Percentiles rank a stretch among this genome's conserved stretches.
Conservation (phyloP, 78 protist species). For the Dictyostelium capitatum region DNA sequence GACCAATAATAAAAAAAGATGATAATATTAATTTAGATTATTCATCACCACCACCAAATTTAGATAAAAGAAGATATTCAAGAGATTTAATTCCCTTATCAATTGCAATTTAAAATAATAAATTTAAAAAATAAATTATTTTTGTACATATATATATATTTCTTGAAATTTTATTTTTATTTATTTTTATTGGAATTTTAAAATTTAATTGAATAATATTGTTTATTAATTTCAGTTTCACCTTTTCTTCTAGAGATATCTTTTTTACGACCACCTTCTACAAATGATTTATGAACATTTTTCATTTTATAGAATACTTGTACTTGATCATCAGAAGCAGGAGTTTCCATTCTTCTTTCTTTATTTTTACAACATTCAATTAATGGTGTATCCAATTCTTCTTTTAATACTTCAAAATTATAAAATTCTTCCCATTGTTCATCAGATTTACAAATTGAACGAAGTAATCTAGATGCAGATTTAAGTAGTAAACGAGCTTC, state of each 20-base stretch:
- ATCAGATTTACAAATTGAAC: slow-evolving; percentile 13
- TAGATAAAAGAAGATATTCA: slow-evolving; percentile 19
- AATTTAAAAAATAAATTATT: too few relatives aligned
- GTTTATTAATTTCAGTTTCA: slow-evolving; percentile 59
- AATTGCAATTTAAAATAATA: background rate
- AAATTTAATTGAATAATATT: slow-evolving; percentile 57
- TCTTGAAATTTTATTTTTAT: background rate
- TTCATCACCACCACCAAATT: background rate
- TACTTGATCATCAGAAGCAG: slow-evolving; percentile 35
- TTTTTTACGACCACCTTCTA: slow-evolving; percentile 59
- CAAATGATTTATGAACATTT: slow-evolving; percentile 46
- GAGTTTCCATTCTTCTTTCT: slow-evolving; percentile 15
- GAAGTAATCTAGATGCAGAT: slow-evolving; percentile 19
- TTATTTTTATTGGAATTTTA: background rate
- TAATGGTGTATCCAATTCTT: slow-evolving; percentile 21
- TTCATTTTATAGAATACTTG: slow-evolving; percentile 65
- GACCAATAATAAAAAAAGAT: slow-evolving; percentile 1
- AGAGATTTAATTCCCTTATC: slow-evolving; percentile 22
- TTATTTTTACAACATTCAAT: slow-evolving; percentile 30
- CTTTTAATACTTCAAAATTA: slow-evolving; percentile 16
- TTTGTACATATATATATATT: too few relatives aligned
- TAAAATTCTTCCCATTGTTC: slow-evolving; percentile 70
- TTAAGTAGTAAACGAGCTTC: slow-evolving; percentile 41
- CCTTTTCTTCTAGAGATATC: slow-evolving; percentile 76
- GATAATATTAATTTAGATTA: background rate